Evolutionary conservation across 2,329 filamentous ascomycete species (phyloP).

Genomic region (Cladosporium phlei): DNA sequence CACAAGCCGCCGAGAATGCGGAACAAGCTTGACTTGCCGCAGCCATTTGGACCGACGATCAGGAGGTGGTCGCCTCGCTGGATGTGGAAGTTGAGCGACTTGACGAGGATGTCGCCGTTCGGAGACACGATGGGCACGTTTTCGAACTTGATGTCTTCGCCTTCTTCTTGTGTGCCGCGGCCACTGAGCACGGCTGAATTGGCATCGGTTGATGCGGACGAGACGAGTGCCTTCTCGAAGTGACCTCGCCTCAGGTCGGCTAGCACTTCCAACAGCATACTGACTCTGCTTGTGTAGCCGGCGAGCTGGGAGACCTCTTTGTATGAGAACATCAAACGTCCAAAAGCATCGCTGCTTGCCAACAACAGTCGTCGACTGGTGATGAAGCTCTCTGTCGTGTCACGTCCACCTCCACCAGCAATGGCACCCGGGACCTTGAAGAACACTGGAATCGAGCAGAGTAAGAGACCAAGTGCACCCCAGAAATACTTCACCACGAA

Average conservation of each 20-base stretch:
- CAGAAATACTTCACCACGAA: constrained; percentile 99
- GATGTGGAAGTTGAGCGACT: constrained; percentile 80
- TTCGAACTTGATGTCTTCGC: constrained; percentile 75
- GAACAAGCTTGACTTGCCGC: constrained; percentile 94
- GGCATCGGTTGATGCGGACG: constrained; percentile 73
- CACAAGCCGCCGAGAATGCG: constrained; percentile 92
- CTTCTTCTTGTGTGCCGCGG: constrained; percentile 76
- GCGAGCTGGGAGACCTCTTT: constrained; percentile 95
- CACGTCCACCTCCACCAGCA: constrained; percentile 16
- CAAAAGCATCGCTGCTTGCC: constrained; percentile 91
- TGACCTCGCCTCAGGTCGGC: constrained; percentile 83
- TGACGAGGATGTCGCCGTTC: constrained; percentile 88
- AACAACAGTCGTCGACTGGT: constrained; percentile 90
- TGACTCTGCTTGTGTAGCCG: constrained; percentile 89
- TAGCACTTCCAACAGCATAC: constrained; percentile 87
- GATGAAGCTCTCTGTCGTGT: constrained; percentile 62
- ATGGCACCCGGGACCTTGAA: constrained; percentile 59
- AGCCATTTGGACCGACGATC: constrained; percentile 94
- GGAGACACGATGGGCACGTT: constrained; percentile 94
- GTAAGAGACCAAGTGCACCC: constrained; percentile 83
- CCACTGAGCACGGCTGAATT: constrained; percentile 79
- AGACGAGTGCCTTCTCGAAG: constrained; percentile 95
- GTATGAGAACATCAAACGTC: constrained; percentile 95
- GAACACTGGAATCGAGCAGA: constrained; percentile 94
- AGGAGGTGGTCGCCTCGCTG: constrained; percentile 83